These are phyloP conservation scores for Phialophora expanda DNA, from an alignment of 2,329 filamentous ascomycete species.

Conservation along the genomic window DNA sequence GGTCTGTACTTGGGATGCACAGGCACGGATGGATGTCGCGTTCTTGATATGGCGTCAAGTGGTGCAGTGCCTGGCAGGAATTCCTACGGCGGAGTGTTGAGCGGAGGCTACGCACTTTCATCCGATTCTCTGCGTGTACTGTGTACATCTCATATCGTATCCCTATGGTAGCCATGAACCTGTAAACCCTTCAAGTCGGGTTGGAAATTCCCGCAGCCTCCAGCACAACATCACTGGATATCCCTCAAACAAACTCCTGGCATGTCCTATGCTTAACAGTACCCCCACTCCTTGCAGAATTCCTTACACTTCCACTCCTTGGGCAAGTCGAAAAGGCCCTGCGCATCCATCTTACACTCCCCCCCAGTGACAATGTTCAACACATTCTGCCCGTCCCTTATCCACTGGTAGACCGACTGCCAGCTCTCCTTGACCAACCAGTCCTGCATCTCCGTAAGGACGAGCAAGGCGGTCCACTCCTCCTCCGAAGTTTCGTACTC, in stretches of 20 bases:
- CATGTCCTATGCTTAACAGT: not conserved
- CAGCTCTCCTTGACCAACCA: not conserved
- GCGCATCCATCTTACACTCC: not conserved
- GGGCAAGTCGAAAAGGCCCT: not conserved
- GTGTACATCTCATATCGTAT: not conserved
- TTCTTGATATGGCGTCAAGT: conserved; percentile 2
- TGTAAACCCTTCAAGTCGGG: not conserved
- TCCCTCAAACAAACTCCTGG: not conserved
- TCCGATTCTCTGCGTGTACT: not conserved
- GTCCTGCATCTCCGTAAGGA: not conserved
- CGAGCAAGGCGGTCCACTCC: not conserved
- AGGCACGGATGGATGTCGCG: conserved; percentile 9
- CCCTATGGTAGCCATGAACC: not conserved
- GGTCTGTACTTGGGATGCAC: not conserved
- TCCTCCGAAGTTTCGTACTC: not conserved
- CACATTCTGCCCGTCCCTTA: not conserved
- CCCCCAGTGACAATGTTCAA: not conserved
- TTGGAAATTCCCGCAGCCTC: not conserved
- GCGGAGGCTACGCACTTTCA: not conserved
- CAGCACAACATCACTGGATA: not conserved
- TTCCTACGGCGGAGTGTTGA: not conserved
- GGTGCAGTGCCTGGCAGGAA: not conserved
- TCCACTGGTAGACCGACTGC: conserved; percentile 2
- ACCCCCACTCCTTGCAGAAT: not conserved
- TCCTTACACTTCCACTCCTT: conserved; percentile 1